Conservation (phyloP, 176 grass and related monocot genomes). For the Panicum miliaceum region DNA sequence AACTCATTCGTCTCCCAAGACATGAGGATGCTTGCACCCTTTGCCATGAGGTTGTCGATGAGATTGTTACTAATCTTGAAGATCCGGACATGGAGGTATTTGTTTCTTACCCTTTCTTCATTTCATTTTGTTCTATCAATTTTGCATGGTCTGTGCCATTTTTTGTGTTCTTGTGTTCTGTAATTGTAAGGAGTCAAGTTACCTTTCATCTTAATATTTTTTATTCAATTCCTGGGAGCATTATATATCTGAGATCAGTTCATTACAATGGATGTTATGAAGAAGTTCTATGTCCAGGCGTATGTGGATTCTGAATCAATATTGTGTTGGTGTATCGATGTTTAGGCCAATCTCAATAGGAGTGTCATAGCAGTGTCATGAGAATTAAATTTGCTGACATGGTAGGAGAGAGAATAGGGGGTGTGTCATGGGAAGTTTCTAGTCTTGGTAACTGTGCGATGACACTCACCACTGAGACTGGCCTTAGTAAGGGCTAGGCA, state of each 20-base stretch:
- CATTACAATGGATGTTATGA: background rate
- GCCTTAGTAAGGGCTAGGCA: background rate
- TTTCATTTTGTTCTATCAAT: background rate
- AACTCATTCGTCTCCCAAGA: slow-evolving; percentile 40
- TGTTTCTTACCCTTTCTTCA: background rate
- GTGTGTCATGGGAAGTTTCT: too few species aligned
- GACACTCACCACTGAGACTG: too few species aligned
- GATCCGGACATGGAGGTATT: slow-evolving; percentile 76
- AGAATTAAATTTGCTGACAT: too few species aligned
- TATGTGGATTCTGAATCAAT: background rate
- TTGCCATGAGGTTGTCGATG: slow-evolving; percentile 63
- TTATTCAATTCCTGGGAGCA: background rate
- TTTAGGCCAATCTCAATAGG: too few species aligned
- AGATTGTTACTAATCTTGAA: slow-evolving; percentile 57
- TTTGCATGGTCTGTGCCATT: background rate
- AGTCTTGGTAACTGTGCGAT: too few species aligned
- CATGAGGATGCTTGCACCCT: slow-evolving; percentile 61
- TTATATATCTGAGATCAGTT: background rate
- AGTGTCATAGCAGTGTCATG: too few species aligned
- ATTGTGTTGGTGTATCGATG: background rate
- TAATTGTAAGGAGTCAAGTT: background rate
- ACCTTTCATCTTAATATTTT: background rate
- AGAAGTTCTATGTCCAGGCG: background rate
- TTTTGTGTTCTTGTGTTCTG: background rate
- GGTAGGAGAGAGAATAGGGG: too few species aligned